Evolutionary conservation across 2,329 filamentous ascomycete genomes (phyloP).

Genomic region (Alternaria sp.): DNA sequence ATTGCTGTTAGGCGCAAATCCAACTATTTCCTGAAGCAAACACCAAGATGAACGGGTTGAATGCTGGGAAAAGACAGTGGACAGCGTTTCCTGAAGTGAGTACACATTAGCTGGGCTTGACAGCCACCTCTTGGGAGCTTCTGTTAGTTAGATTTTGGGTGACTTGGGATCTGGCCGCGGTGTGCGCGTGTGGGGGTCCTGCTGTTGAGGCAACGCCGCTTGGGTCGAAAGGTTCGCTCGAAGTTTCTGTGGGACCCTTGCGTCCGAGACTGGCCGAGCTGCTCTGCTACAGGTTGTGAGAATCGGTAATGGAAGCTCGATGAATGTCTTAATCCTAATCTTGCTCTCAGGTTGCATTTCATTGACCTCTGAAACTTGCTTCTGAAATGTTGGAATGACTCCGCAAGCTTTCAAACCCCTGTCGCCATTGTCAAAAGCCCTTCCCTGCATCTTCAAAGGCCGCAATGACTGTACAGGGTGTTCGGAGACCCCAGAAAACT

Average conservation of each 20-base stretch:
- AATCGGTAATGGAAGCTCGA: constrained; percentile 10
- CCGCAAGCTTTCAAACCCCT: neutral
- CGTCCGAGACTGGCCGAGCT: constrained; percentile 26
- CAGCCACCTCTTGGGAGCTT: neutral
- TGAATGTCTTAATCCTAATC: constrained; percentile 4
- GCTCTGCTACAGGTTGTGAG: constrained; percentile 14
- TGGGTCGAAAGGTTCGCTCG: constrained; percentile 21
- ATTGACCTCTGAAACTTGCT: constrained; percentile 10
- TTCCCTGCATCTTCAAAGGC: constrained; percentile 15
- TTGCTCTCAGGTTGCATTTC: constrained; percentile 1
- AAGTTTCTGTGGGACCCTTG: constrained; percentile 28
- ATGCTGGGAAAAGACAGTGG: neutral
- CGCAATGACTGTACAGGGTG: constrained; percentile 19
- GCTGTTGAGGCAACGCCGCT: constrained; percentile 15
- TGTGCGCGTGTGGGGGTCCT: constrained; percentile 12
- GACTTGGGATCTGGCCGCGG: neutral
- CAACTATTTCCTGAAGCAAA: constrained; percentile 5
- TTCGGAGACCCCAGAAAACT: constrained; percentile 23
- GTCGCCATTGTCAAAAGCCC: neutral
- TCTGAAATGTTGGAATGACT: neutral
- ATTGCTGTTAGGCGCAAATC: constrained; percentile 9
- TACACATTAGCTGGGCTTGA: neutral
- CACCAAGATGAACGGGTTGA: neutral
- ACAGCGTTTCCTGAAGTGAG: neutral
- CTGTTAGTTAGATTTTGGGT: neutral